Evolutionary conservation across 257 asterid genomes (phyloP).

Genomic region (Handroanthus guayacan): DNA sequence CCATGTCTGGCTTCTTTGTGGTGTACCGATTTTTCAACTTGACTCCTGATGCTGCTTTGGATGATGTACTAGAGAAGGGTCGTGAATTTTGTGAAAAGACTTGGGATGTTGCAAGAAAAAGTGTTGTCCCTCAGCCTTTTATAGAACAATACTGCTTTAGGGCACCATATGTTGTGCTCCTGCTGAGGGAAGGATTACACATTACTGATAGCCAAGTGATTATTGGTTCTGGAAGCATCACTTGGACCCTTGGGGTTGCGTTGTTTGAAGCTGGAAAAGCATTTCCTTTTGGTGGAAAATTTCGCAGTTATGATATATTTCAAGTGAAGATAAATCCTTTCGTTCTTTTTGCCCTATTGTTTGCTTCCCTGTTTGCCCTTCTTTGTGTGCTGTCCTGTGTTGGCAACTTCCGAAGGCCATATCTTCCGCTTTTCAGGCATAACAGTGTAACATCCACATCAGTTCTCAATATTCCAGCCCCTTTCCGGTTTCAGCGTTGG

Average conservation of each 20-base stretch:
- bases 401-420: constrained; percentile 54
- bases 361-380: constrained; percentile 55
- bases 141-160: constrained; percentile 78
- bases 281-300: constrained; percentile 44
- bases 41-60: constrained; percentile 48
- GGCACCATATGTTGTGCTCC: constrained; percentile 65
- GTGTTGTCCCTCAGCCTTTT: constrained; percentile 73
- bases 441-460: constrained; percentile 52
- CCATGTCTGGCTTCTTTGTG: constrained; percentile 73
- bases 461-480: constrained; percentile 51
- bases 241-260: constrained; percentile 82
- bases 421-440: constrained; percentile 64
- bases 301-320: constrained; percentile 46
- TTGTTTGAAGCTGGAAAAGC: constrained; percentile 71
- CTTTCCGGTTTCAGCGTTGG: constrained; percentile 69
- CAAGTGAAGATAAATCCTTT: constrained; percentile 51
- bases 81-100: constrained; percentile 49
- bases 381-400: constrained; percentile 50
- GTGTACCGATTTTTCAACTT: constrained; percentile 56
- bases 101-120: constrained; percentile 63
- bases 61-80: constrained; percentile 50
- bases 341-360: constrained; percentile 44
- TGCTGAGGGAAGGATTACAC: constrained; percentile 73
- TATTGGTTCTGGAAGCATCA: constrained; percentile 71
- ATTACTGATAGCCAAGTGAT: constrained; percentile 59